A percentile compares a stretch with the other conserved stretches of the same genome.
These are phyloP conservation scores for Epicoccum sorghinum DNA, from an alignment of 2,329 filamentous ascomycete genomes.

Conservation along the genomic window DNA sequence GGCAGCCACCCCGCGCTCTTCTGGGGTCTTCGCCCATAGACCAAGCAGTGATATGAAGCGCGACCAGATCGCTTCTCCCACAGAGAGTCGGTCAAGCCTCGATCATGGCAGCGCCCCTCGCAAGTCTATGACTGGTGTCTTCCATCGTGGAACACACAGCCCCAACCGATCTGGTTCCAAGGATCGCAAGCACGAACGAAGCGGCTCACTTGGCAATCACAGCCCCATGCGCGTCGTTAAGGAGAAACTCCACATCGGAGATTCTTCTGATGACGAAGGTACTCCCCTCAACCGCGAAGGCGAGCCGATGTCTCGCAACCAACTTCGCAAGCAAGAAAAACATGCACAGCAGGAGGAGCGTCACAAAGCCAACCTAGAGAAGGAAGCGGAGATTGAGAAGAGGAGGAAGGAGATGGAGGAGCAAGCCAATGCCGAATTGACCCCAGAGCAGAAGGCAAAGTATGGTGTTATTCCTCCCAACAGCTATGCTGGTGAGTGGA, in stretches of 20 bases:
- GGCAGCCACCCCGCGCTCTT: slow-evolving; percentile 35
- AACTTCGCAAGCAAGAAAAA: slow-evolving; percentile 56
- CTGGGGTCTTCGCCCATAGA: slow-evolving; percentile 36
- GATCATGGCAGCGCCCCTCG: slow-evolving; percentile 29
- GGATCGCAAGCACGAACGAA: slow-evolving; percentile 28
- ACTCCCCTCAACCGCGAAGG: slow-evolving; percentile 57
- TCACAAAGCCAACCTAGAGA: slow-evolving; percentile 52
- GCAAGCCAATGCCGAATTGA: slow-evolving; percentile 60
- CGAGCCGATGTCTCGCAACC: slow-evolving; percentile 57
- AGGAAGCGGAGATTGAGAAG: slow-evolving; percentile 52
- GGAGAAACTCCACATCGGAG: slow-evolving; percentile 48
- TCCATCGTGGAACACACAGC: slow-evolving; percentile 46
- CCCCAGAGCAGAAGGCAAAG: slow-evolving; percentile 62
- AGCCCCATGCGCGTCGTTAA: slow-evolving; percentile 50
- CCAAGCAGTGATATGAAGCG: slow-evolving; percentile 45
- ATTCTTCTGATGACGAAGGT: slow-evolving; percentile 40
- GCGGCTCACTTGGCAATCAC: slow-evolving; percentile 36
- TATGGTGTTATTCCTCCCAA: slow-evolving; percentile 66
- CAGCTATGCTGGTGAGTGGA: slow-evolving; percentile 61
- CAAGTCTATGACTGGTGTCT: slow-evolving; percentile 41
- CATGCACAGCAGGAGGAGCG: slow-evolving; percentile 54
- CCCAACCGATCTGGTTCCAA: slow-evolving; percentile 36
- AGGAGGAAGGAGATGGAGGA: slow-evolving; percentile 56
- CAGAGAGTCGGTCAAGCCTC: slow-evolving; percentile 40
- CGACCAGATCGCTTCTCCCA: slow-evolving; percentile 33